Conservation (phyloP, 805 yeast genomes). For the Kuraishia floccosa region DNA sequence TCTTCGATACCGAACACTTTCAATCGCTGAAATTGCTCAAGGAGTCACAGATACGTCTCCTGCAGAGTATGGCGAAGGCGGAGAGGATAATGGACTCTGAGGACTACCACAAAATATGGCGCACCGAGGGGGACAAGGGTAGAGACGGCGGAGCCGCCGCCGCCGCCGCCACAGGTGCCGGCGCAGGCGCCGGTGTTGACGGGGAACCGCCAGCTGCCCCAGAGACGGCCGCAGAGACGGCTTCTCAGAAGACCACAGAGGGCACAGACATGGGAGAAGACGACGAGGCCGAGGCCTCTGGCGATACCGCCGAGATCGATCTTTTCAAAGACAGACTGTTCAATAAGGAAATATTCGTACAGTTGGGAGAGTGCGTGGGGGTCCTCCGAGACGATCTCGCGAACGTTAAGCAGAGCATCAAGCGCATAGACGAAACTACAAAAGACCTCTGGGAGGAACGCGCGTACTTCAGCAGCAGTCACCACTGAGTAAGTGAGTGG, state of each 20-base stretch:
- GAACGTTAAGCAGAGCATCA: constrained; percentile 39
- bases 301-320: constrained; percentile 4
- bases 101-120: constrained; percentile 18
- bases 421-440: constrained; percentile 30
- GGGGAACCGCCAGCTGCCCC: not conserved
- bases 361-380: constrained; percentile 35
- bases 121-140: constrained; percentile 5
- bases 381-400: constrained; percentile 37
- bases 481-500: too few relatives aligned
- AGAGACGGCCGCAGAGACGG: not conserved
- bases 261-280: too few relatives aligned
- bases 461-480: too few relatives aligned
- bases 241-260: not conserved
- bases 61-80: constrained; percentile 23
- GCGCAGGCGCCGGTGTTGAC: not conserved
- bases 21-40: constrained; percentile 42
- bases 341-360: constrained; percentile 39
- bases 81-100: constrained; percentile 13
- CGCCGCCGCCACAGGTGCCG: not conserved
- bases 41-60: constrained; percentile 39
- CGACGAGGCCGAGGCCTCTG: too few relatives aligned
- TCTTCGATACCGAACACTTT: constrained; percentile 39
- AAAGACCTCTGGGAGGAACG: constrained; percentile 28
- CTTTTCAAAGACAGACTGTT: constrained; percentile 19
- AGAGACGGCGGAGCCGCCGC: not conserved